Evolutionary conservation across 2,329 filamentous ascomycete species (phyloP), one percentile per base, ranked within the genome.

Genomic region (Corniculantispora saksenae): DNA sequence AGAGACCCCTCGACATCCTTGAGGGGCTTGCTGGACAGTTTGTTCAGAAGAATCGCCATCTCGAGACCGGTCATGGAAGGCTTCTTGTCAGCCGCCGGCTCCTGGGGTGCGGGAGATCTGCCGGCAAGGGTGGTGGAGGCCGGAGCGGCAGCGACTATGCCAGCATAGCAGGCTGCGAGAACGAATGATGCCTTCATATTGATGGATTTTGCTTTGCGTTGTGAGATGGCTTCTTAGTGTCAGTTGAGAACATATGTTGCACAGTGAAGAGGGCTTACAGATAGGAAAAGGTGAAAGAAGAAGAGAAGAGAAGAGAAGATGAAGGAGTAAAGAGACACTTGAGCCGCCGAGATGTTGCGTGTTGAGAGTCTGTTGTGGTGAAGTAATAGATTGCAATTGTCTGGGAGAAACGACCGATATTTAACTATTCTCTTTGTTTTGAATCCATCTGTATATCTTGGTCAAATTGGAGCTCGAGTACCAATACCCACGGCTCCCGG

Each of bases 101-200:
- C 13, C 12, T 59, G 17, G 1, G 19, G 15, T 2, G 43, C 29
- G 0, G n/a, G 21, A 17, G 2, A 17, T 25, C 58, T 32, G 12
- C 21, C 32, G 5, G 35, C 47, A 2, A 60, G 13, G 1, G 32
- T 21, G 1, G 32, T 21, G 29, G 5, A 17, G 1, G 47, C 32
- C 32, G 58, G 47, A 23, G 35, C 58, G 47, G 58, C 58, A 53
- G 47, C 58, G 21, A 47, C 51, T 25, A 61, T 43, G 47, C 58
- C 47, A 61, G 47, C 58, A 53, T 53, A 61, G 51, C 48, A 43
- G 47, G 58, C 58, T 43, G 47, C 58, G 19, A 61, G 17, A 23
- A 61, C 40, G 23, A 61, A 21, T 29, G 58, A 40, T 7, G 47
- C 25, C 47, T 61, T 61, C 58, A 61, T 61, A 7, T 7, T 61